Evolutionary conservation across 1,284 basidiomycete genomes (phyloP), one percentile per base, ranked within the genome.

Genomic region (Pseudozyma pruni): DNA sequence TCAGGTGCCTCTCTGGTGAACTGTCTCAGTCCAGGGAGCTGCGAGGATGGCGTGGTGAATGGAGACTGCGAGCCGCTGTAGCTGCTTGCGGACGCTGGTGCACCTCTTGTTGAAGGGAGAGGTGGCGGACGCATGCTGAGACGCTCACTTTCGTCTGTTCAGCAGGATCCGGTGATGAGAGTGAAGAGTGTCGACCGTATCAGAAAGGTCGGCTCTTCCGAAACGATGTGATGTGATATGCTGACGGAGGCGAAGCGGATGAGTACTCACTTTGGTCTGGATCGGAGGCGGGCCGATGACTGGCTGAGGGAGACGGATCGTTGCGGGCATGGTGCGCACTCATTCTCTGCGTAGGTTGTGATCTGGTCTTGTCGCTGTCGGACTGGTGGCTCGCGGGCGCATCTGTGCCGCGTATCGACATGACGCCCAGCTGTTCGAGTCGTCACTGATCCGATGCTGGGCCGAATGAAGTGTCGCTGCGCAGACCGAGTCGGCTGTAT

Each of bases 41-140:
- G 45, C 4, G 50, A 33, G 11, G 39, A 29, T 13, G 32, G 20
- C 16, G 35, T 13, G 32, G 20, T 16, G 35, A n/a, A 13, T 29
- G 11, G 11, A 11, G 27, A 6, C 7, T 7, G 11, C 27, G 27
- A 29, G 27, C 27, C 11, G 27, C 27, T 29, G 27, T 29, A 29
- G 6, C 7, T 29, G 27, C 27, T 29, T 6, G 27, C 11, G 27
- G 51, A 35, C 6, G 27, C 8, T 4, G 7, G 9, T 1, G 10
- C 14, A 19, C n/a, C 13, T 34, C 43, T 16, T 4, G 50, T 38
- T 1, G 51, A 34, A 17, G 44, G 60, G 13, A 16, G 50, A 14
- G 39, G 45, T 5, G 49, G 60, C 13, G 54, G 53, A 8, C 53
- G 60, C 60, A 52, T 63, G 22, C 45, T 57, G 31, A 35, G 22